Evolutionary conservation across 2,329 filamentous ascomycete species (phyloP).

Genomic region (Oidium heveae): DNA sequence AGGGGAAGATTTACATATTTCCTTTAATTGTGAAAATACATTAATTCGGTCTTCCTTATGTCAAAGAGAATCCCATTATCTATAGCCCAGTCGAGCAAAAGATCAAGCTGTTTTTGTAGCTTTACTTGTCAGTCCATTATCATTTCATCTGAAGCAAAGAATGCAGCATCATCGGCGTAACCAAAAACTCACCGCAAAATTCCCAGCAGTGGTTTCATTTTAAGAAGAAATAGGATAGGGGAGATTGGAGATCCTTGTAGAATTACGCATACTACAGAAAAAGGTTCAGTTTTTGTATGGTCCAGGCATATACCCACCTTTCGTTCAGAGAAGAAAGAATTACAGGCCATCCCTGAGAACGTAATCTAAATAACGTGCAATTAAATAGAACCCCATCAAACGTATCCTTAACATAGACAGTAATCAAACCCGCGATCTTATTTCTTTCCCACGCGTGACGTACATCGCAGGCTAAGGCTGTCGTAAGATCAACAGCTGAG

Average conservation of each 20-base stretch:
- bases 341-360: background rate
- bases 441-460: background rate
- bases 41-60: no score
- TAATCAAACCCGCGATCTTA: background rate
- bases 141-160: background rate
- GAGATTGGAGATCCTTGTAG: no score
- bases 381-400: background rate
- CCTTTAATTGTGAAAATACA: background rate
- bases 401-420: background rate
- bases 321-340: no score
- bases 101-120: background rate
- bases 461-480: background rate
- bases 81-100: background rate
- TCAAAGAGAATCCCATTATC: no score
- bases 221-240: background rate
- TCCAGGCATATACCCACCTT: background rate
- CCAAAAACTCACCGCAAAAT: background rate
- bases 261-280: no score
- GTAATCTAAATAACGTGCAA: background rate
- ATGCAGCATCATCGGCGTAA: background rate
- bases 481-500: background rate
- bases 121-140: background rate
- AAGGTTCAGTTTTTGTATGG: background rate
- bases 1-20: background rate
- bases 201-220: background rate